phyloP scores from a whole-genome alignment of 75 land plant species.

The Sequoiadendron giganteum region DNA sequence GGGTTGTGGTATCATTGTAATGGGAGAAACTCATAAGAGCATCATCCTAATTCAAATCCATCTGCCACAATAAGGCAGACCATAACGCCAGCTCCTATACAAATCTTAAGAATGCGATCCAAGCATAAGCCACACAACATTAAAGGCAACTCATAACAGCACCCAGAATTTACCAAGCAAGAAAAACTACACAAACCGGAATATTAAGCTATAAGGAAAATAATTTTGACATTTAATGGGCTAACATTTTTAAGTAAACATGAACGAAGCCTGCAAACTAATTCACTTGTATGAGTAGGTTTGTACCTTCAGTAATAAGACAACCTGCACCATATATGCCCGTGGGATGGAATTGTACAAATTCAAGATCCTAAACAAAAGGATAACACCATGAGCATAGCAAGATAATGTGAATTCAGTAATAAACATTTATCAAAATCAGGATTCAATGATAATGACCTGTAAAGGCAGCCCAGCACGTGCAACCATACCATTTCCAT shows the following conservation, averaged over 20 bases:
- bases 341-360: slow-evolving; percentile 98
- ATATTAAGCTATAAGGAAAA: background rate
- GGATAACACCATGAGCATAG: background rate
- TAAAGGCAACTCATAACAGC: background rate
- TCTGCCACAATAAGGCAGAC: background rate
- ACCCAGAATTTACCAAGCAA: background rate
- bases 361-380: slow-evolving; percentile 85
- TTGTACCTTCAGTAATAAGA: slow-evolving; percentile 94
- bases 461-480: slow-evolving; percentile 93
- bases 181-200: background rate
- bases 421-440: background rate
- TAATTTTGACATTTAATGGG: background rate
- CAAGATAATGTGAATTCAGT: background rate
- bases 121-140: background rate
- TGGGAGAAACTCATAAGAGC: background rate
- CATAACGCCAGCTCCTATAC: background rate
- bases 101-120: background rate
- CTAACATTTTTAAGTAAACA: background rate
- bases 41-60: background rate
- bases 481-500: slow-evolving; percentile 98
- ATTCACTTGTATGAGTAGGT: background rate
- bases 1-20: background rate
- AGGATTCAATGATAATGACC: slow-evolving; percentile 36
- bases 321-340: slow-evolving; percentile 99
- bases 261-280: background rate